Percentiles rank a stretch among this genome's conserved stretches.
Evolutionary conservation across 306 rosid species (phyloP).

Genomic region (Corylus americana): DNA sequence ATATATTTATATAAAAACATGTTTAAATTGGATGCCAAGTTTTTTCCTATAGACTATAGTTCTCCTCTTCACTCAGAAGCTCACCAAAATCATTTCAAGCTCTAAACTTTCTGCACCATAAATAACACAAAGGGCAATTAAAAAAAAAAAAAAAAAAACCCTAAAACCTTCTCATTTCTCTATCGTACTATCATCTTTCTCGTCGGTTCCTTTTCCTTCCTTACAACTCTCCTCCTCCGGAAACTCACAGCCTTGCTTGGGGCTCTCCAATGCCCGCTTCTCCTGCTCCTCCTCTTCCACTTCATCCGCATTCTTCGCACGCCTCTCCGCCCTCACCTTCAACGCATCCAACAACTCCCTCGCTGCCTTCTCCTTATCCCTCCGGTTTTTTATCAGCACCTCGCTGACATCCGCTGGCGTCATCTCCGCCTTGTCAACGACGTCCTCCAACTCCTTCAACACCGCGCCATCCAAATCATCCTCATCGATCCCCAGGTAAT

Average conservation of each 20-base stretch:
- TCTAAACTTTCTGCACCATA: constrained; percentile 6
- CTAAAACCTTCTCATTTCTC: constrained; percentile 20
- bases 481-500: constrained; percentile 59
- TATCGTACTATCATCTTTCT: constrained; percentile 21
- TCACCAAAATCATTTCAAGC: constrained; percentile 13
- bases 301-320: constrained; percentile 23
- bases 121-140: not conserved
- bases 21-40: constrained; percentile 34
- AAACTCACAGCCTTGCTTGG: constrained; percentile 57
- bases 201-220: constrained; percentile 40
- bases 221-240: constrained; percentile 45
- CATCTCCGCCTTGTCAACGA: constrained; percentile 67
- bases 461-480: constrained; percentile 30
- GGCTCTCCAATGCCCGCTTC: constrained; percentile 92
- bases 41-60: not conserved
- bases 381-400: constrained; percentile 77
- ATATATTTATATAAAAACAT: constrained; percentile 3
- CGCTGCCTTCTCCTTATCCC: constrained; percentile 54
- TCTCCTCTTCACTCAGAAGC: constrained; percentile 6
- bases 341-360: constrained; percentile 58
- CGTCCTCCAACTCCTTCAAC: constrained; percentile 43
- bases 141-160: not conserved
- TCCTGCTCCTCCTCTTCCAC: constrained; percentile 75
- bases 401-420: constrained; percentile 97
- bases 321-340: constrained; percentile 57